Base-by-base conservation (phyloP, 2,329 filamentous ascomycete species). In the Aspergillus tubingensis region DNA sequence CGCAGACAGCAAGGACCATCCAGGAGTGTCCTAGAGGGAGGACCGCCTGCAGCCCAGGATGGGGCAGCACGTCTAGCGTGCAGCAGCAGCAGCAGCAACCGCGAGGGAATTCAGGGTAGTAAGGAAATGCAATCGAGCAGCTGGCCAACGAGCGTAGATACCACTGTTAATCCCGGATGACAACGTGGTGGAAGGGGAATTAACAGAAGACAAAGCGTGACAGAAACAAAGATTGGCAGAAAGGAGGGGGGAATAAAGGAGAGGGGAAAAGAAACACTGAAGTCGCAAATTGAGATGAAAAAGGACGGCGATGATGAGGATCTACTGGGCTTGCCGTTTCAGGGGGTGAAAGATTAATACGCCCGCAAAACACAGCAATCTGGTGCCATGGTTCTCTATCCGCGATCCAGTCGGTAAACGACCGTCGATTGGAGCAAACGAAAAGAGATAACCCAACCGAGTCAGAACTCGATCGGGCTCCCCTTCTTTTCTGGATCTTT, bases 11-110 rank as follows among this genome's bases (percentile, higher is more conserved):
- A 55, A 60, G 60, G 52, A 54, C 49, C 60, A 61, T 63, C 59
- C 56, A 65, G 61, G 62, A 61, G 65, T 63, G 65, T 63, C 59
- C 59, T 55, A 50, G 47, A 60, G 32, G 32, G 59, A 64, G 60
- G 62, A 62, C 63, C 53, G 65, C 61, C 64, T 66, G 62, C 66
- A 65, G 62, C 58, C 58, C 56, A 59, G 63, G 51, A 58, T 30
- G 51, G 59, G 59, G 55, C 65, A 67, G 64, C 64, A 67, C 64
- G 60, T 66, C 62, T 66, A 66, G 62, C 64, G 60, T 65, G 65
- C 65, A 67, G 61, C 62, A 62, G 54, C 57, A 60, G 52, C 41
- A 21, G 41, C 21, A 15, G 11, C 32, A 36, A 11, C 41, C 41
- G 41, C 21, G 57, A 56, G 56, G 39, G 58, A 47, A 59, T 55